Conservation (phyloP, 116 monocot species). For the Thalassia testudinum region DNA sequence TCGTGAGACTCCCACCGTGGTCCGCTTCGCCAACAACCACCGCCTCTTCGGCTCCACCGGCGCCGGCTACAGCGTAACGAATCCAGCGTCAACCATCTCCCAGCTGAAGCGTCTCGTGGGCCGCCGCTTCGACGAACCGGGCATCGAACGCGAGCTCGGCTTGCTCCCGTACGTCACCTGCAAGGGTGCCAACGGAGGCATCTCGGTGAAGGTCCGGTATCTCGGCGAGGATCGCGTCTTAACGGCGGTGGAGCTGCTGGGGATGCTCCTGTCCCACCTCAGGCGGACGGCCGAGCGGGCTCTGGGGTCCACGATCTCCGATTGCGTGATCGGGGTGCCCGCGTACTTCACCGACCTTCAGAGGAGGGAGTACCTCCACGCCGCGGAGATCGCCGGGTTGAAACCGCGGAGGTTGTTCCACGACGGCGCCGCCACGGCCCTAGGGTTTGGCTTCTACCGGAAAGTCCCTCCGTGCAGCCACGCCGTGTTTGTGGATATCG, state of each 20-base stretch:
- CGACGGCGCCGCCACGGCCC: conserved; percentile 59
- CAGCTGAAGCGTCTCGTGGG: conserved; percentile 61
- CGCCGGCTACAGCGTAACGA: conserved; percentile 18
- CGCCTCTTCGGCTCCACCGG: conserved; percentile 48
- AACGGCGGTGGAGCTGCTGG: conserved; percentile 58
- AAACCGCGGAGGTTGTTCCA: conserved; percentile 55
- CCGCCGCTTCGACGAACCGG: conserved; percentile 21
- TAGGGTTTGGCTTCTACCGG: conserved; percentile 70
- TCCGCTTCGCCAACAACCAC: conserved; percentile 58
- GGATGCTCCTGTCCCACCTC: conserved; percentile 62
- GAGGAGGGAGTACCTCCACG: conserved; percentile 55
- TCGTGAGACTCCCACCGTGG: conserved; percentile 58
- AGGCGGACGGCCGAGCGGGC: conserved; percentile 48
- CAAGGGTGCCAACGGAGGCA: conserved; percentile 24
- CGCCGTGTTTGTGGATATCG: conserved; percentile 65
- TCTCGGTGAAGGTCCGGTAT: conserved; percentile 21
- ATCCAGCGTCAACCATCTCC: conserved; percentile 38
- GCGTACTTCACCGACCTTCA: conserved; percentile 61
- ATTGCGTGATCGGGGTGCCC: conserved; percentile 73
- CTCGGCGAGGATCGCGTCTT: conserved; percentile 19
- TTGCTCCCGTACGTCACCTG: conserved; percentile 14
- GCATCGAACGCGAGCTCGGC: conserved; percentile 23
- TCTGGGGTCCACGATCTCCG: conserved; percentile 23
- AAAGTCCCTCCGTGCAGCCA: conserved; percentile 25
- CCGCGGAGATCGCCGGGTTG: conserved; percentile 68